Base-by-base conservation (phyloP, 1,284 basidiomycete species). In the Pyrrhoderma noxium region DNA sequence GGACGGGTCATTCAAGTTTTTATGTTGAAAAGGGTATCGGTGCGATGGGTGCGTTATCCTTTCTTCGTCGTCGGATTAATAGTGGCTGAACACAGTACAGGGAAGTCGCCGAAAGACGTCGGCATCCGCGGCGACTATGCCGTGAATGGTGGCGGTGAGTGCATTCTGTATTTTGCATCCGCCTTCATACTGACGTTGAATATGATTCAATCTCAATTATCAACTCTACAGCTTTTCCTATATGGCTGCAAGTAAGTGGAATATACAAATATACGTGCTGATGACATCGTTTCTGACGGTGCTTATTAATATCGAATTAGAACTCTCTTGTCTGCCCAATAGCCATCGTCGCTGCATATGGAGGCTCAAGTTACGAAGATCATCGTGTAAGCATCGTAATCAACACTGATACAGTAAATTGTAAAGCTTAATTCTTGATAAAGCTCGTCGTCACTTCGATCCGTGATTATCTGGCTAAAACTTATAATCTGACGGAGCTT, bases 21-120 rank as follows among this genome's bases (percentile, higher is more conserved):
- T 89, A 90, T 63, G 82, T 89, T 13, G 86, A 89, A 61, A 88
- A 87, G 61, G 83, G 83, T 2, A 85, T 88, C 77, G 77, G 76
- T 47, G 86, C 85, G 3, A 80, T 85, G 77, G 83, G 51, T 52
- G 45, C 38, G 45, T 52, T 27, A 7, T 27, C 13, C 11, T 18
- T 9, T 23, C n/a, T 40, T 40, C 14, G 38, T 5, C n/a, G 16
- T 40, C n/a, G 5, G n/a, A 7, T 8, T 7, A 22, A n/a, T n/a
- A 7, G 14, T 18, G 8, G 14, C 16, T 40, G n/a, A 18, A 40
- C 8, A 5, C 38, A 5, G 21, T n/a, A 7, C 34, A 52, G 51
- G 82, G n/a, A 86, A 85, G 66, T 78, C 78, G 2, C 73, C 82
- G 27, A 79, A 79, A 56, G 80, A 87, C 59, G 70, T 85, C 65